Conservation (phyloP, 495 filamentous ascomycete species). For the Oidiodendron maius region DNA sequence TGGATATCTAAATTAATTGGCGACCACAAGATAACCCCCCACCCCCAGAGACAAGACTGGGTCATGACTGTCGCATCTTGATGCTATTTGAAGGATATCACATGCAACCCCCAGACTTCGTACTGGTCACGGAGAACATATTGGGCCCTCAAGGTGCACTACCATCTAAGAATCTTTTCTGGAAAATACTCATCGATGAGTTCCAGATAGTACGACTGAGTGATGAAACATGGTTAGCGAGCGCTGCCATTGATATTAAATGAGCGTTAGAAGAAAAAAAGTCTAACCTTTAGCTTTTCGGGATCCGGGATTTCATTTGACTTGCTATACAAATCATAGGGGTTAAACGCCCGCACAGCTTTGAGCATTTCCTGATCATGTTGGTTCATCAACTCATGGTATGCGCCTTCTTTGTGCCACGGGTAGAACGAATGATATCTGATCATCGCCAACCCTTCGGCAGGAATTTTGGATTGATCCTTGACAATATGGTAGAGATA, state of each 20-base stretch:
- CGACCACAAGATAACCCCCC: too few species aligned
- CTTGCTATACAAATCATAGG: conserved; percentile 90
- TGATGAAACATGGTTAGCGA: too few species aligned
- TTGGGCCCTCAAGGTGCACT: too few species aligned
- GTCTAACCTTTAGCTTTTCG: conserved; percentile 59
- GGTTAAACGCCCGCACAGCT: conserved; percentile 82
- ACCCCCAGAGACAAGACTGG: too few species aligned
- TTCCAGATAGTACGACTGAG: conserved; percentile 77
- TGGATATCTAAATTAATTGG: too few species aligned
- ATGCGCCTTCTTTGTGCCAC: conserved; percentile 78
- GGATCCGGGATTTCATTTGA: conserved; percentile 70
- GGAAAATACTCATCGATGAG: conserved; percentile 85
- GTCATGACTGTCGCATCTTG: too few species aligned
- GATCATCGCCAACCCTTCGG: conserved; percentile 83
- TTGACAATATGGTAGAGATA: conserved; percentile 82
- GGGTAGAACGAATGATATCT: conserved; percentile 87
- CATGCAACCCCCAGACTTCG: too few species aligned
- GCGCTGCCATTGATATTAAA: conserved; percentile 22
- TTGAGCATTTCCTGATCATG: conserved; percentile 72
- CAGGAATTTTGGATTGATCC: conserved; percentile 69
- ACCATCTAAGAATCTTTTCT: conserved; percentile 72
- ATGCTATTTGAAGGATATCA: too few species aligned
- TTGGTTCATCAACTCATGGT: conserved; percentile 73
- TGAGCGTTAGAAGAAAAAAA: background rate
- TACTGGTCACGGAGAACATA: too few species aligned